Evolutionary conservation across 106 monocot genomes (phyloP).

Genomic region (Agapanthus africanus): DNA sequence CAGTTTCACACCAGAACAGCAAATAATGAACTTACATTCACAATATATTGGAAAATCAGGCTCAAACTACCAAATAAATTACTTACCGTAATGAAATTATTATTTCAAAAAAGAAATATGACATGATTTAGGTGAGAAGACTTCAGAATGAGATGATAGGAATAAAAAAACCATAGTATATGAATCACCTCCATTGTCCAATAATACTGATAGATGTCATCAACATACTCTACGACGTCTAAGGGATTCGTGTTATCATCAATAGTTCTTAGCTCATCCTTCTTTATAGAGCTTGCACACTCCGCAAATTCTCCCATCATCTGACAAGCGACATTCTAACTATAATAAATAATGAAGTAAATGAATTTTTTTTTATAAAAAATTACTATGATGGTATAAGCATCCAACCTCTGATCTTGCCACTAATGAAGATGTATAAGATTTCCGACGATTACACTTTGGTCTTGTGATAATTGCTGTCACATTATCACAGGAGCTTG

Average conservation of each 20-base stretch:
- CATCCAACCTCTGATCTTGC: constrained; percentile 18
- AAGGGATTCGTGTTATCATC: constrained; percentile 36
- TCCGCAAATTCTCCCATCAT: constrained; percentile 11
- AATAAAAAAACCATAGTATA: not conserved
- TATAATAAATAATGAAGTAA: constrained; percentile 1
- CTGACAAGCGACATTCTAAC: constrained; percentile 7
- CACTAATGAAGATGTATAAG: constrained; percentile 36
- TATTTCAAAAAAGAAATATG: not conserved
- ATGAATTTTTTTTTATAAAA: not conserved
- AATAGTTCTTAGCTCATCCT: constrained; percentile 22
- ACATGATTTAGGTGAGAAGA: constrained; percentile 1
- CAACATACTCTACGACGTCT: constrained; percentile 45
- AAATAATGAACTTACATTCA: not conserved
- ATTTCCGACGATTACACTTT: constrained; percentile 26
- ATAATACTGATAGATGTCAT: constrained; percentile 51
- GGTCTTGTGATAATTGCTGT: constrained; percentile 13
- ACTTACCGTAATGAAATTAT: not conserved
- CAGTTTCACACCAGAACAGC: not conserved
- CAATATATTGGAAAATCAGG: not conserved
- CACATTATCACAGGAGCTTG: constrained; percentile 4
- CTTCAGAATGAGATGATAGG: not conserved
- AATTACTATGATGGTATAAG: not conserved
- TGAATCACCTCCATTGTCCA: constrained; percentile 43
- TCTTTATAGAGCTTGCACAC: constrained; percentile 6
- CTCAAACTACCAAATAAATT: not conserved